phyloP scores from a whole-genome alignment of 257 asterid species.

The Solanum tarapatanum region DNA sequence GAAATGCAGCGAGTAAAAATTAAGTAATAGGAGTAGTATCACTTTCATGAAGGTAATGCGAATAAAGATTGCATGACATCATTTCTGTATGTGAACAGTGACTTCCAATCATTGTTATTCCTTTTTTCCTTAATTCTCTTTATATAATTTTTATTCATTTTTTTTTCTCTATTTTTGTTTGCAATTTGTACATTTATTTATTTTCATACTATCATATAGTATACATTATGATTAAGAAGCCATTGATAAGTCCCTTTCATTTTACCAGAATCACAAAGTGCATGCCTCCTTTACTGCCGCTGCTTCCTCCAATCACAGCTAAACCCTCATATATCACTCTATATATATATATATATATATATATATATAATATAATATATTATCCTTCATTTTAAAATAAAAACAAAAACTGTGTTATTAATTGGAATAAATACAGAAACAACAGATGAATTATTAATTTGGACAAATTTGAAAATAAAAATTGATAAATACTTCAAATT shows the following conservation, averaged over 20 bases:
- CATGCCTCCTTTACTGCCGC: background rate
- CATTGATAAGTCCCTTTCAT: slow-evolving; percentile 1
- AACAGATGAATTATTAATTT: background rate
- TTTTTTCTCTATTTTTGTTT: background rate
- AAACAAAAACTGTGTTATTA: no score
- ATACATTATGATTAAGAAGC: background rate
- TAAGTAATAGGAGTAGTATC: background rate
- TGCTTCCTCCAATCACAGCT: background rate
- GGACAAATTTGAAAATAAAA: background rate
- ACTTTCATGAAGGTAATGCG: slow-evolving; percentile 5
- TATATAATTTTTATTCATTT: background rate
- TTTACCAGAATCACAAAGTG: background rate
- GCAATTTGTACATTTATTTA: background rate
- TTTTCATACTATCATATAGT: background rate
- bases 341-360: background rate
- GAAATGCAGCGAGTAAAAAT: background rate
- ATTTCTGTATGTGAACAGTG: slow-evolving; percentile 15
- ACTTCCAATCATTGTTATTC: slow-evolving; percentile 10
- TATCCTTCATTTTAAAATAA: no score
- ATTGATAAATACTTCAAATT: background rate
- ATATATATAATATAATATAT: no score
- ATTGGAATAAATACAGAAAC: background rate
- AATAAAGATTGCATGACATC: slow-evolving; percentile 13
- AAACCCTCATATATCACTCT: background rate
- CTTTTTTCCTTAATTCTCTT: background rate